Evolutionary conservation across 345 rosid genomes (phyloP), one percentile per base, ranked within the genome.

Genomic region (Noccaea bulbosa): DNA sequence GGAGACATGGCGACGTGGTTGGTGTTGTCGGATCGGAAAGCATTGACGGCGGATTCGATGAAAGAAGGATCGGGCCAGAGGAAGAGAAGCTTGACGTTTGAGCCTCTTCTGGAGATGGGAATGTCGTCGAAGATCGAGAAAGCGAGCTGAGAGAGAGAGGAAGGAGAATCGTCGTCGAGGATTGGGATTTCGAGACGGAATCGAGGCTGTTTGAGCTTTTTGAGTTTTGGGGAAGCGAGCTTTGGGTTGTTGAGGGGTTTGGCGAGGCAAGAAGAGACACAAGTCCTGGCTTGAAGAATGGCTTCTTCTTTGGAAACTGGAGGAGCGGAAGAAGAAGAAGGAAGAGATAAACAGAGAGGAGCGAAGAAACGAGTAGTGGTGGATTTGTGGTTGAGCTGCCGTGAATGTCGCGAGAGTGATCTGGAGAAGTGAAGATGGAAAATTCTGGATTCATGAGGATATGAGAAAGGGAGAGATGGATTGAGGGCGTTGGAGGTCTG

Each of bases 201-300:
- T 65, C 87, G 83, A 37, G 88, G 87, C 62, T 90, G 97, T 77
- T 85, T 88, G 7, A 87, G 65, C 55, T 86, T 93, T 85, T 83
- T 93, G 77, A 86, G 81, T 59, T 84, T 86, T 6, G 88, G 87
- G 5, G 83, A 70, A 6, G 84, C 71, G 15, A 88, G 86, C 67
- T 83, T 90, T 12, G 91, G 93, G 72, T 87, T 90, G 81, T 88
- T 84, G 45, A 90, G 84, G 41, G 95, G 91, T 82, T 84, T 92
- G 69, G 81, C 76, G 30, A 88, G 81, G 71, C 87, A 79, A 62
- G 83, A 81, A 6, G 86, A 76, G 79, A 92, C 87, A 75, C 90
- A 90, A 71, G 84, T 88, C 61, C 83, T 90, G 77, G 93, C 93
- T 79, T 87, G 92, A 63, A 78, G 81, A 50, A 90, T 81, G 66